Evolutionary conservation across 2,329 filamentous ascomycete genomes (phyloP), one percentile per base, ranked within the genome.

Genomic region (Metarhizium guizhouense): DNA sequence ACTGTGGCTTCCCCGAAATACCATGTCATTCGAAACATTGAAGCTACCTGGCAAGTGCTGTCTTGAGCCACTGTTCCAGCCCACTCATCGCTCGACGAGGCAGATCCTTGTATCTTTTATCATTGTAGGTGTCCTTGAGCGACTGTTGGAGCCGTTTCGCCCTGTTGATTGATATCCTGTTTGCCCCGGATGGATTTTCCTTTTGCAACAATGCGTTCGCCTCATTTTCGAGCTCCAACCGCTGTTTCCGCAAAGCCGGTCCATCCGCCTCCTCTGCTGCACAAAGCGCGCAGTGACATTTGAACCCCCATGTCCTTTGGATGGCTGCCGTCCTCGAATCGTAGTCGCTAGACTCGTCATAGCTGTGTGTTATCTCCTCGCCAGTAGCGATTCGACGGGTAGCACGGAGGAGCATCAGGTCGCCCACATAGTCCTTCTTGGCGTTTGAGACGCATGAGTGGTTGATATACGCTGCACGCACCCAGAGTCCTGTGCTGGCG

Each of bases 361-460:
- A 72, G 16, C 51, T 50, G 50, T 70, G 64, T 0, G 63, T 63
- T 4, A 73, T 61, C 53, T 73, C 70, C n/a, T 72, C 68, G 6
- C 69, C 69, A 3, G 55, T 51, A 1, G 49, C 29, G 42, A 74
- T 72, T n/a, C 54, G 42, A 4, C 64, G 62, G 1, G 56, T 64
- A 2, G 73, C 70, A 5, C 70, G 71, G 8, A 76, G 54, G 4
- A 75, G 59, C 53, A 73, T 66, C 3, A 73, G 54, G 56, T 73
- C 74, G 25, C 74, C 74, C 6, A 74, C 61, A 50, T 68, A 73
- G 2, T 69, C 64, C 32, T 69, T 71, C 47, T 63, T 63, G 0
- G 62, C 56, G 56, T 74, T 76, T 36, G 67, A 53, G 1, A 67
- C 51, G 55, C 74, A 76, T 0, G 71, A 72, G 57, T 76, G 74